These are phyloP conservation scores for Blumeriella jaapii DNA, from an alignment of 2,329 filamentous ascomycete species.

Conservation along the genomic window DNA sequence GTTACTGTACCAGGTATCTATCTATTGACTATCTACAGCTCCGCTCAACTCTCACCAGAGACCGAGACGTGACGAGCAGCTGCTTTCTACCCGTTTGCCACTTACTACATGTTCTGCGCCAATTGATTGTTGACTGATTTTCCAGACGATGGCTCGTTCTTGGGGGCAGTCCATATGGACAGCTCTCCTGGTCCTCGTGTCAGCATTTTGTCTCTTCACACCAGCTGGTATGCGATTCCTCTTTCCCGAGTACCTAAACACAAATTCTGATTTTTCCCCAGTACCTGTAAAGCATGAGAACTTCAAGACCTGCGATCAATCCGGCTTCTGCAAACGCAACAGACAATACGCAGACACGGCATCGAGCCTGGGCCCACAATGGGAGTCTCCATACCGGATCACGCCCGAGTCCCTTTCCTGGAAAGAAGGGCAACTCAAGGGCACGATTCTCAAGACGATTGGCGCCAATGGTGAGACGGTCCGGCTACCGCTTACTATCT, in stretches of 20 bases:
- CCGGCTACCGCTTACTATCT: conserved; percentile 70
- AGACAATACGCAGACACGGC: conserved; percentile 77
- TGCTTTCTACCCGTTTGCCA: too few relatives aligned
- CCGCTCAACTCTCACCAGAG: too few relatives aligned
- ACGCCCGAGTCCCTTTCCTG: conserved; percentile 61
- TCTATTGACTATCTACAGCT: too few relatives aligned
- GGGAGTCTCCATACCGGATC: conserved; percentile 73
- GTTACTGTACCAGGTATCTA: not conserved
- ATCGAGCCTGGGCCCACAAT: conserved; percentile 49
- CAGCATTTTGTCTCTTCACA: conserved; percentile 47
- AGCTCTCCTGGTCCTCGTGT: conserved; percentile 47
- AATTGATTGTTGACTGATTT: conserved; percentile 2
- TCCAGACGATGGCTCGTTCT: conserved; percentile 18
- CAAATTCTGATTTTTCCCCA: conserved; percentile 28
- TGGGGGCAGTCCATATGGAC: conserved; percentile 51
- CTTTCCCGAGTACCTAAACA: not conserved
- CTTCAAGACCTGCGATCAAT: conserved; percentile 94
- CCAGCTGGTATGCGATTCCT: conserved; percentile 45
- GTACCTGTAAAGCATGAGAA: conserved; percentile 87
- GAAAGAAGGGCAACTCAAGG: conserved; percentile 69
- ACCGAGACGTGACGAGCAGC: too few relatives aligned
- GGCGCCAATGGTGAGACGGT: conserved; percentile 55
- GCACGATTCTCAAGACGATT: conserved; percentile 70
- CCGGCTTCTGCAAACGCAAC: conserved; percentile 95
- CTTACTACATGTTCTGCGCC: conserved; percentile 1